Evolutionary conservation across 2,329 filamentous ascomycete genomes (phyloP), one percentile per base, ranked within the genome.

Genomic region (Fusarium nisikadoi): DNA sequence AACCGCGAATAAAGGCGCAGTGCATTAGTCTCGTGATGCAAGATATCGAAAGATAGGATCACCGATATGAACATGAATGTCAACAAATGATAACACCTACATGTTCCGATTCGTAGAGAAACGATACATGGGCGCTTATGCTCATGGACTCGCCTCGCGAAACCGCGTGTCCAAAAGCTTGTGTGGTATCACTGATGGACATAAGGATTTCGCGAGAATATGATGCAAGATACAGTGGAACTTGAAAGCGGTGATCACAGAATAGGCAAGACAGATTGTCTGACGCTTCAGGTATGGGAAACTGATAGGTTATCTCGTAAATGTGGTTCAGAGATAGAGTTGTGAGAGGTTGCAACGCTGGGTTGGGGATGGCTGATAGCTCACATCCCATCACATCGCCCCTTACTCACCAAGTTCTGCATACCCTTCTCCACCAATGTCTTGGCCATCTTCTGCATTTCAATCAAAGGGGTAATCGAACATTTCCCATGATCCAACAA

Each of bases 401-500:
- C 65, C 47, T 56, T 45, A 49, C 27, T 56, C 31, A 63, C 57
- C 57, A 56, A 68, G 14, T 52, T 57, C n/a, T 68, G 33, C 38
- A 27, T 36, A 25, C 13, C 1, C 3, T 62, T 68, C 63, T 38
- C 65, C 65, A 68, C 65, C 23, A 16, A 23, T 49, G 45, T 62
- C 63, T 68, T 68, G 65, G 63, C 63, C 16, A 38, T 56, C 23
- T 36, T 46, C 29, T 66, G 29, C 29, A 62, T 68, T 67, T 36
- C 8, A 29, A 46, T 36, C 39, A 68, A 63, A 68, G 39, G 33
- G 57, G 64, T 23, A 39, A 31, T 39, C 46, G 6, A 52, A 23
- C 13, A 47, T 55, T 50, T n/a, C 33, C 25, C 25, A 42, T 68
- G 39, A 31, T 42, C 43, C 25, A 47, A 38, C 46, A n/a, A 36